These are phyloP conservation scores for Pyrenochaeta sp. DNA, from an alignment of 2,329 filamentous ascomycete species.

Conservation along the genomic window DNA sequence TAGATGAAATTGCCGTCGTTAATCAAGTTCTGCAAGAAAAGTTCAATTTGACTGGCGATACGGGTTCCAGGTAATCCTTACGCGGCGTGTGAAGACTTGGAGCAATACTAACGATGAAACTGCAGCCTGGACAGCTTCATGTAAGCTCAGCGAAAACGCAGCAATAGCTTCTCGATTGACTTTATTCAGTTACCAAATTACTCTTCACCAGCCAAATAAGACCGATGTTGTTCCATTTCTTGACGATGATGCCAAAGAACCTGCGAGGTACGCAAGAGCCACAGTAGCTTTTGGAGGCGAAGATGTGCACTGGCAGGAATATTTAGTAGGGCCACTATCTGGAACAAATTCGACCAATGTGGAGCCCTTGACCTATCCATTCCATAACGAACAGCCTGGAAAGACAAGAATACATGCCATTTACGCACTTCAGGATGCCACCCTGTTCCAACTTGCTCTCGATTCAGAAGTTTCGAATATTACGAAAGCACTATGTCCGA, in stretches of 20 bases:
- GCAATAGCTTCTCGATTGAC: background rate
- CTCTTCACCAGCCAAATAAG: constrained; percentile 28
- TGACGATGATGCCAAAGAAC: constrained; percentile 12
- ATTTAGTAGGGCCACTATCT: constrained; percentile 60
- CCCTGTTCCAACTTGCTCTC: constrained; percentile 11
- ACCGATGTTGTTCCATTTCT: constrained; percentile 26
- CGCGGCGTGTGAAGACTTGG: background rate
- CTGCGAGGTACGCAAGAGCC: constrained; percentile 28
- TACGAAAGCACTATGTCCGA: constrained; percentile 26
- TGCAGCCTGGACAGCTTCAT: constrained; percentile 17
- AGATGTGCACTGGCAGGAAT: constrained; percentile 51
- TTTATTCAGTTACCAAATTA: constrained; percentile 10
- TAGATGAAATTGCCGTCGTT: constrained; percentile 15
- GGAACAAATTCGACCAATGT: constrained; percentile 49
- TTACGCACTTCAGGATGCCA: constrained; percentile 13
- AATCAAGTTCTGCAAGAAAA: constrained; percentile 13
- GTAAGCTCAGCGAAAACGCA: constrained; percentile 5
- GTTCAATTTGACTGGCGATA: constrained; percentile 14
- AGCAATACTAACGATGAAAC: background rate
- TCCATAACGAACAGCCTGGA: constrained; percentile 24
- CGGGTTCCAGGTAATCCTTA: constrained; percentile 12
- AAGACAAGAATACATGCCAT: constrained; percentile 17
- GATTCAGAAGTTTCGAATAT: constrained; percentile 28
- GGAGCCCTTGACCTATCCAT: constrained; percentile 26
- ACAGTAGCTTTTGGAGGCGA: constrained; percentile 22